Evolutionary conservation across 306 rosid species (phyloP).

Genomic region (Purshia tridentata): DNA sequence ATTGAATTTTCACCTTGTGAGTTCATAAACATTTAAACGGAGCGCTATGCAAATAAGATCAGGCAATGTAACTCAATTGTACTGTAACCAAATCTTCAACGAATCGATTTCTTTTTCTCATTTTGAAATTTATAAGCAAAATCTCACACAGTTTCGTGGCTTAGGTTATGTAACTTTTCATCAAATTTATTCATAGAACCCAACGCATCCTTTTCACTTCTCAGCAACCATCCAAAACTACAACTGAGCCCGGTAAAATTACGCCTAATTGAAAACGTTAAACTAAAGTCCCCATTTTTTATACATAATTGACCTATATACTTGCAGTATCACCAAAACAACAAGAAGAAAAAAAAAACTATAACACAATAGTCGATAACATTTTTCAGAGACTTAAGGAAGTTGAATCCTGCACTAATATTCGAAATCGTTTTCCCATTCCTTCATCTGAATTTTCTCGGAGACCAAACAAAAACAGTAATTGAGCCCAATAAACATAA

Average conservation of each 20-base stretch:
- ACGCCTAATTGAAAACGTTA: neutral
- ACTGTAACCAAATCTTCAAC: neutral
- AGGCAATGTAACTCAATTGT: neutral
- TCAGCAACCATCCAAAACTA: neutral
- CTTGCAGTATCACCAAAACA: neutral
- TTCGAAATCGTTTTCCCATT: neutral
- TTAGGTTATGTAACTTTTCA: neutral
- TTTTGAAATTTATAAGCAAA: neutral
- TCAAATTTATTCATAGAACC: neutral
- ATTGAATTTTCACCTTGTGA: neutral
- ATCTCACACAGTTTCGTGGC: neutral
- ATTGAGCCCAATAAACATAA: conserved; percentile 6
- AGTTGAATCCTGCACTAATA: neutral
- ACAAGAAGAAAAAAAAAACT: neutral
- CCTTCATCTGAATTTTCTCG: neutral
- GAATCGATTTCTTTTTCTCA: neutral
- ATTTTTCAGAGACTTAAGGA: neutral
- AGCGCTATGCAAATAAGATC: neutral
- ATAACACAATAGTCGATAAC: neutral
- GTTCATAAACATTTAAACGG: neutral
- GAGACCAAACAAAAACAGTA: conserved; percentile 6
- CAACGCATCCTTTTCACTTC: neutral
- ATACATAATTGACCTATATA: neutral
- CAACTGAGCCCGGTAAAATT: neutral
- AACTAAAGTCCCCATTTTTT: neutral